Base-by-base conservation (phyloP, 306 rosid genomes). In the Gleditsia sinensis region DNA sequence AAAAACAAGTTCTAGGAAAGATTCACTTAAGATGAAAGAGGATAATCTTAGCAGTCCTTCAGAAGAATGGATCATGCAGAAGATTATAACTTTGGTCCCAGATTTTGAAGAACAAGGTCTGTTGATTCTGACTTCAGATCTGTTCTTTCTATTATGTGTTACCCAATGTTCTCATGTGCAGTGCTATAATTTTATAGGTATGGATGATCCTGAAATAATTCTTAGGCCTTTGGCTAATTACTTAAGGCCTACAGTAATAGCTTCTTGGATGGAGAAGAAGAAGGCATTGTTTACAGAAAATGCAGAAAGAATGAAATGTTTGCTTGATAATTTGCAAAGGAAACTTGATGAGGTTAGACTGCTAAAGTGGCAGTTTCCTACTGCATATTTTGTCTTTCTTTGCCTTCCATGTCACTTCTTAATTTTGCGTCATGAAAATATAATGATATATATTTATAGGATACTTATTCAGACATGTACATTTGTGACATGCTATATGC, bases 101-200 rank as follows among this genome's bases (percentile, higher is more conserved):
- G 98, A 94, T 78, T 86, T 94, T 70, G 93, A 82, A 82, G 99
- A 94, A 75, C 96, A 92, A 86, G 94, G 99, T 94, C 65, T 25
- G 84, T 58, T 67, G 72, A 25, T 43, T 86, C 54, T 83, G 67
- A 74, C 67, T 80, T 75, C 43, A 43, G 70, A 42, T 75, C 40
- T 72, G 57, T 76, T 72, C 49, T 17, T 82, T 85, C 45, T 56
- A 23, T 33, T 76, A 50, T 28, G 39, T 36, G 48, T 46, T 81
- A 63, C 40, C 23, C 46, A 61, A 16, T 79, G 74, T 78, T 85
- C 78, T 86, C 79, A 59, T 59, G 42, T 79, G 55, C 60, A 70
- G 33, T 82, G 80, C 55, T 67, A 30, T 72, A 48, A 66, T 77
- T 66, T 88, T 75, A 73, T 60, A 92, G 99, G 96, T 69, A 63